A percentile compares a stretch with the other conserved stretches of the same genome.
Conservation (phyloP, 1,284 basidiomycete genomes). For the Pyrrhoderma noxium region DNA sequence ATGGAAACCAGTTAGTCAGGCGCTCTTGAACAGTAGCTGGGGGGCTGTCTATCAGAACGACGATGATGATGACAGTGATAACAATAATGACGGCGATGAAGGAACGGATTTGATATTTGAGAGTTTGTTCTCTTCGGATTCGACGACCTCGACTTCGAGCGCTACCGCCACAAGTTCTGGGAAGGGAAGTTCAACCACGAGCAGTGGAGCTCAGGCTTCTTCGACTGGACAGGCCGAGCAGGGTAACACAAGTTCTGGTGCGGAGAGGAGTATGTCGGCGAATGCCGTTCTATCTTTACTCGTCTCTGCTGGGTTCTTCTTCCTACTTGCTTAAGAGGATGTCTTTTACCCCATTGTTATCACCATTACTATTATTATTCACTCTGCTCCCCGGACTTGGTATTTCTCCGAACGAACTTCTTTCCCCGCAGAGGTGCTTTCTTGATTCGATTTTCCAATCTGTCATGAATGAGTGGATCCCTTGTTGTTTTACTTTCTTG, state of each 20-base stretch:
- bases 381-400: too few species aligned
- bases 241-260: too few species aligned
- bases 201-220: not conserved
- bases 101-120: not conserved
- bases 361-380: too few species aligned
- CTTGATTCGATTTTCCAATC: too few species aligned
- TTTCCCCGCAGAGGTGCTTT: too few species aligned
- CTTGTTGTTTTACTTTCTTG: too few species aligned
- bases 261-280: not conserved
- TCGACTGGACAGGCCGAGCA: not conserved
- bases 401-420: too few species aligned
- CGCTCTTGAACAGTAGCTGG: constrained; percentile 6
- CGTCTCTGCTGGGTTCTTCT: not conserved
- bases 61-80: not conserved
- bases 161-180: not conserved
- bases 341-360: too few species aligned
- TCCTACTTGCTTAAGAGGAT: too few species aligned
- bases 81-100: constrained; percentile 1
- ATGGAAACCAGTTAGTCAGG: constrained; percentile 59
- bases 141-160: not conserved
- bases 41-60: constrained; percentile 6
- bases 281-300: not conserved
- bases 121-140: constrained; percentile 1
- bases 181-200: not conserved
- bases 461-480: too few species aligned